Percentiles rank a stretch among this genome's conserved stretches.
These are phyloP conservation scores for Myriangium duriaei DNA, from an alignment of 2,329 filamentous ascomycete genomes.

Conservation along the genomic window DNA sequence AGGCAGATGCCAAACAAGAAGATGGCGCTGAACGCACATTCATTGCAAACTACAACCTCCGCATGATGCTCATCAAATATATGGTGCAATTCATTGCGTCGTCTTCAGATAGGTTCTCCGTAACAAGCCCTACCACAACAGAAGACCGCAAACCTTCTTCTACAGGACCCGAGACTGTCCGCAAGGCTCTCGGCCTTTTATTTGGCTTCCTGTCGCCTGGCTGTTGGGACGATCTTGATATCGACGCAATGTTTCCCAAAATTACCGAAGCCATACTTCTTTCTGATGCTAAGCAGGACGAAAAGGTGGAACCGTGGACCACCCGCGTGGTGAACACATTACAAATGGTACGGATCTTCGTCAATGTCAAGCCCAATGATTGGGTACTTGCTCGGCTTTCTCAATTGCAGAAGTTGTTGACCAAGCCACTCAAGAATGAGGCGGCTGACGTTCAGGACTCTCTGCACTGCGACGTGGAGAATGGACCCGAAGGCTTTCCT, in stretches of 20 bases:
- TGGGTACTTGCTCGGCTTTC: constrained; percentile 76
- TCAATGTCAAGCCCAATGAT: constrained; percentile 77
- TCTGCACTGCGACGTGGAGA: constrained; percentile 61
- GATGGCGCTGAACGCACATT: constrained; percentile 15
- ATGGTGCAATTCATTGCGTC: constrained; percentile 90
- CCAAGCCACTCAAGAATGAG: constrained; percentile 79
- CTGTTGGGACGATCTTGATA: constrained; percentile 83
- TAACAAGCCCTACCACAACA: constrained; percentile 50
- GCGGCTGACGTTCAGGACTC: constrained; percentile 90
- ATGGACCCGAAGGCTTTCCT: constrained; percentile 50
- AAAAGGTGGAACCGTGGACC: constrained; percentile 56
- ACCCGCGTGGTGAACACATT: constrained; percentile 88
- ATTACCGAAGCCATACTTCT: constrained; percentile 76
- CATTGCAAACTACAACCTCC: constrained; percentile 40
- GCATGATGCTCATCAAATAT: constrained; percentile 82
- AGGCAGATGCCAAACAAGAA: constrained; percentile 13
- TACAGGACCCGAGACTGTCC: constrained; percentile 60
- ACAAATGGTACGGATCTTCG: constrained; percentile 78
- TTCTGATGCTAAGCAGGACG: constrained; percentile 48
- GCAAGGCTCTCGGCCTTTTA: constrained; percentile 70
- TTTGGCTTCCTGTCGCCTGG: constrained; percentile 73
- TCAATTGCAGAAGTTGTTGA: constrained; percentile 72
- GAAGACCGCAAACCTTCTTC: constrained; percentile 41
- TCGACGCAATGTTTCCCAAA: constrained; percentile 74
- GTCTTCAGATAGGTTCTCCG: constrained; percentile 70